Base-by-base conservation (phyloP, 139 green algal species). In the Volvox reticuliferus region DNA sequence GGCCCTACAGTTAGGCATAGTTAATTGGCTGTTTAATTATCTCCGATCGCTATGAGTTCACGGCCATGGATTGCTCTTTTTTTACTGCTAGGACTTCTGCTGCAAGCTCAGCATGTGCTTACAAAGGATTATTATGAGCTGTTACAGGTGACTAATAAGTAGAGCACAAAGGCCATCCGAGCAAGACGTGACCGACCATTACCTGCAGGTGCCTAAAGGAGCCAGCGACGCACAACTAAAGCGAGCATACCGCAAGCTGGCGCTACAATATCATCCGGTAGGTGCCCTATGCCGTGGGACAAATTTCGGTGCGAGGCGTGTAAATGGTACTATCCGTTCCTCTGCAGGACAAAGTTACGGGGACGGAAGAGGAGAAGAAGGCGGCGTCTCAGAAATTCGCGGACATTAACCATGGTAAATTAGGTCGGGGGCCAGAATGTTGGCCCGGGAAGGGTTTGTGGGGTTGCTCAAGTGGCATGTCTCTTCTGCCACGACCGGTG, bases 251-350 rank as follows among this genome's bases (percentile, higher is more conserved):
- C 93, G 97, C 28, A 99, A 99, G 92, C 93, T 99, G 0, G 98
- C 98, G 26, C 92, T 99, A 18, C 96, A 99, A 91, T 99, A 99
- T 91, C 98, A 99, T 87, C 98, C 98, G 80, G 96, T 97, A 71
- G 82, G 94, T 83, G 0, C 36, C 6, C 17, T 67, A 37, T 0
- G 77, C 3, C 0, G 12, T 82, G 76, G 76, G 18, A 55, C 16
- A 36, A 1, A 68, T 50, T 50, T 32, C 78, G 24, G 65, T 24
- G 21, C 65, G 16, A 24, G 24, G 65, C 65, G 65, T 28, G 24
- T 73, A 24, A 30, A 9, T 24, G 16, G 21, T 73, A 24, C 65
- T 24, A 5, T 12, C 21, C 16, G 65, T 28, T 73, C 2, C 24
- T 73, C 65, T 82, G 32, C 92, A 97, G 94, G 97, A 98, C 82